A percentile compares a stretch with the other conserved stretches of the same genome.
Conservation (phyloP, 768 basidiomycete genomes). For the Clitopilus passeckerianus region DNA sequence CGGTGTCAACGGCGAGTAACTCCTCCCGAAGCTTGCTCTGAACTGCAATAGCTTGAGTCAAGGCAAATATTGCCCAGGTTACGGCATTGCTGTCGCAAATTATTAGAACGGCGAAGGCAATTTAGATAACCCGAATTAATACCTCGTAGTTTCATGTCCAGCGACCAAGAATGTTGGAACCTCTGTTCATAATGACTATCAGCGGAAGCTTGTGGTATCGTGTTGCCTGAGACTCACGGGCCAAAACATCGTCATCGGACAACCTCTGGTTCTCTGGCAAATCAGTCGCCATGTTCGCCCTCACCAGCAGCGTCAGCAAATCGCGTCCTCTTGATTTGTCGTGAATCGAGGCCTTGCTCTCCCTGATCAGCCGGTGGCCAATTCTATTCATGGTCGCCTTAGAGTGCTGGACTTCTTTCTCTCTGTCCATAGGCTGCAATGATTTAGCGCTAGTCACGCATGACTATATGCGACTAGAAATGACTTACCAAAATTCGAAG, state of each 20-base stretch:
- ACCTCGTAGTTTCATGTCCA: constrained; percentile 45
- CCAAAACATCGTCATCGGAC: constrained; percentile 43
- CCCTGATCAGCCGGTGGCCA: constrained; percentile 31
- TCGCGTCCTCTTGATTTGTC: constrained; percentile 31
- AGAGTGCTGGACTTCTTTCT: constrained; percentile 13
- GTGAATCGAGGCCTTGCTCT: constrained; percentile 32
- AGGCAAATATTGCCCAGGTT: constrained; percentile 56
- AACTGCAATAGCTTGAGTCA: constrained; percentile 40
- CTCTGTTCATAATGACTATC: constrained; percentile 22
- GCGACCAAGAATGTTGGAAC: constrained; percentile 45
- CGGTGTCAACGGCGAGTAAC: constrained; percentile 41
- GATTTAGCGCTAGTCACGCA: not conserved
- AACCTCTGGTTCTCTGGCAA: constrained; percentile 35
- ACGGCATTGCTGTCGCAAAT: constrained; percentile 29
- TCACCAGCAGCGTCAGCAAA: constrained; percentile 38
- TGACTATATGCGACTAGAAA: not conserved
- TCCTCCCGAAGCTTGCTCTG: constrained; percentile 60
- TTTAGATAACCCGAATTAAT: not conserved
- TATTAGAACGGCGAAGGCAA: no score
- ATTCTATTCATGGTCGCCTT: constrained; percentile 34
- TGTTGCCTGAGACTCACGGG: constrained; percentile 17
- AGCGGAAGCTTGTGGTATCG: not conserved
- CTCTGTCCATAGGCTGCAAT: constrained; percentile 11
- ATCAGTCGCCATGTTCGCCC: constrained; percentile 51
- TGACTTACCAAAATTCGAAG: constrained; percentile 27